These are phyloP conservation scores for Hyaloscypha variabilis DNA, from an alignment of 495 filamentous ascomycete species.

Conservation along the genomic window DNA sequence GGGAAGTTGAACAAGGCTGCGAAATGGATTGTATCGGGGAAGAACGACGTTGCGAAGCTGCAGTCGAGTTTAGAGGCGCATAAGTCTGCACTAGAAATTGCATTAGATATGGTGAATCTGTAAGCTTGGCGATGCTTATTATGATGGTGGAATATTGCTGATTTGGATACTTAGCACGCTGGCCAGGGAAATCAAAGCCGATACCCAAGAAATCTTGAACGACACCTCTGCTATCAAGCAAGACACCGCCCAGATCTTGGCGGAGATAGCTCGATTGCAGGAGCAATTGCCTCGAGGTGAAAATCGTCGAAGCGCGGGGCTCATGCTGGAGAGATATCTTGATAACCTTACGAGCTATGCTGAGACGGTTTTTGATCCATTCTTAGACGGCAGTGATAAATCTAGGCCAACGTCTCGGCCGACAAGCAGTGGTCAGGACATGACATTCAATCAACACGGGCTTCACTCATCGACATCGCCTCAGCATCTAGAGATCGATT, in stretches of 20 bases:
- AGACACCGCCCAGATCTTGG: slow-evolving; percentile 31
- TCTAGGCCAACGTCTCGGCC: not conserved
- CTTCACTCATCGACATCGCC: not conserved
- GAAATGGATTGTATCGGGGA: slow-evolving; percentile 26
- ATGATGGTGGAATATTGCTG: not conserved
- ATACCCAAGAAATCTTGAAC: slow-evolving; percentile 12
- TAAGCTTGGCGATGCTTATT: slow-evolving; percentile 13
- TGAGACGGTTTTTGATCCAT: slow-evolving; percentile 20
- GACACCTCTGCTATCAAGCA: slow-evolving; percentile 22
- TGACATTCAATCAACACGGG: not conserved
- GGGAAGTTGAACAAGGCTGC: slow-evolving; percentile 17
- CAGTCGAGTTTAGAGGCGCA: slow-evolving; percentile 34
- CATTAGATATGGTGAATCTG: slow-evolving; percentile 31
- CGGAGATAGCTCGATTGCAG: slow-evolving; percentile 28
- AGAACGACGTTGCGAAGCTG: slow-evolving; percentile 29
- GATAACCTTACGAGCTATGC: slow-evolving; percentile 31
- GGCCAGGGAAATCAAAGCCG: slow-evolving; percentile 15
- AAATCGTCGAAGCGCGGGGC: slow-evolving; percentile 1
- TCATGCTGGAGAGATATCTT: slow-evolving; percentile 27
- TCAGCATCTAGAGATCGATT: no score
- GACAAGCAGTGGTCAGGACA: not conserved
- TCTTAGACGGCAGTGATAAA: not conserved
- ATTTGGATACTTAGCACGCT: slow-evolving; percentile 4
- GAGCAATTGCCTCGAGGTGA: not conserved
- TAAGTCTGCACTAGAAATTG: slow-evolving; percentile 31